Conservation (phyloP, 306 rosid genomes). For the Cucurbita pepo region DNA sequence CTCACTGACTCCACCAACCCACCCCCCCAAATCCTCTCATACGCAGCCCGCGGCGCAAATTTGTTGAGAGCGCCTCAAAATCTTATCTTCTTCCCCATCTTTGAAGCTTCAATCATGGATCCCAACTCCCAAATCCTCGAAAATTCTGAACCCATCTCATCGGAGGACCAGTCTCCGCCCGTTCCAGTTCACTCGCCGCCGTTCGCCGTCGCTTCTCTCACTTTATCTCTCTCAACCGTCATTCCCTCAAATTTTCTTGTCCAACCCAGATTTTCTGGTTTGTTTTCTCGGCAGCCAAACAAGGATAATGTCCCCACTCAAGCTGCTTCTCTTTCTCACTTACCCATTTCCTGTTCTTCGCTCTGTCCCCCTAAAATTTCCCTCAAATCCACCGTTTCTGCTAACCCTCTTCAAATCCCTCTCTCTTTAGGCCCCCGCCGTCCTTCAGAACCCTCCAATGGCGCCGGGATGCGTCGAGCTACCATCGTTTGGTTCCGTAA, state of each 20-base stretch:
- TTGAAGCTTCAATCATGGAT: conserved; percentile 23
- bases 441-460: conserved; percentile 65
- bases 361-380: conserved; percentile 34
- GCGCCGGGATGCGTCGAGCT: conserved; percentile 72
- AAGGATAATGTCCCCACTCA: conserved; percentile 62
- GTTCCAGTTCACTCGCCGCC: conserved; percentile 10
- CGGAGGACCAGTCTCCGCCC: conserved; percentile 26
- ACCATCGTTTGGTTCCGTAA: conserved; percentile 86
- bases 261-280: conserved; percentile 34
- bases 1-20: neutral
- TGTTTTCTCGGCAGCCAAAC: conserved; percentile 31
- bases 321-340: conserved; percentile 60
- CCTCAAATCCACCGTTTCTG: conserved; percentile 53
- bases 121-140: conserved; percentile 19
- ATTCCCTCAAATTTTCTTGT: conserved; percentile 33
- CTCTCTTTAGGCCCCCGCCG: conserved; percentile 55
- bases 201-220: conserved; percentile 47
- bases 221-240: conserved; percentile 48
- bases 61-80: neutral
- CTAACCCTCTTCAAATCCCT: conserved; percentile 62
- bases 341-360: conserved; percentile 45
- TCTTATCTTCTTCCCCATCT: conserved; percentile 7
- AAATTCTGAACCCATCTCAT: conserved; percentile 21
- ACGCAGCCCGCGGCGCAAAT: neutral
- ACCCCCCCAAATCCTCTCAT: neutral